phyloP scores from a whole-genome alignment of 1,284 basidiomycete species.

The Megacollybia platyphylla region DNA sequence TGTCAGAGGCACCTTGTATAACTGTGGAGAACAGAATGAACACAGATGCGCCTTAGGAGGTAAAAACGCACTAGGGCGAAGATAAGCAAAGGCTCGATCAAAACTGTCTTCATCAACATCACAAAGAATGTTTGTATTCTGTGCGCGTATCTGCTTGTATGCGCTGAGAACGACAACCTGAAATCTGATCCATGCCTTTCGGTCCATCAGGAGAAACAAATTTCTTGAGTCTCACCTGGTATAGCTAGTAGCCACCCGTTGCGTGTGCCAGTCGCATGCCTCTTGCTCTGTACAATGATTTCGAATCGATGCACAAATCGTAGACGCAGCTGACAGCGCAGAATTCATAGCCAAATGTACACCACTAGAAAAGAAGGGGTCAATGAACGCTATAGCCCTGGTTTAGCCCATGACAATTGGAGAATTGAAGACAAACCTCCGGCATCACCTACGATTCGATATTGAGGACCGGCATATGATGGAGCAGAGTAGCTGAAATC shows the following conservation, averaged over 20 bases:
- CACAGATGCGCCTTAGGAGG: not conserved
- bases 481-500: conserved; percentile 65
- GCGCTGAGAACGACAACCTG: conserved; percentile 63
- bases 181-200: conserved; percentile 27
- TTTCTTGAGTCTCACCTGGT: conserved; percentile 24
- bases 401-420: conserved; percentile 4
- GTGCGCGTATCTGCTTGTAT: conserved; percentile 59
- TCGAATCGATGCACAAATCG: conserved; percentile 46
- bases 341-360: conserved; percentile 58
- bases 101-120: conserved; percentile 58
- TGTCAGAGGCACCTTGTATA: conserved; percentile 64
- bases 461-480: conserved; percentile 44
- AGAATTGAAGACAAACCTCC: conserved; percentile 32
- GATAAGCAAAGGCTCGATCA: conserved; percentile 49
- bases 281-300: conserved; percentile 39
- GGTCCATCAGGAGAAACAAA: not conserved
- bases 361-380: conserved; percentile 64
- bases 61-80: conserved; percentile 37
- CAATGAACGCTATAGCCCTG: conserved; percentile 44
- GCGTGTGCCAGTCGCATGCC: conserved; percentile 46
- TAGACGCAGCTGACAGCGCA: conserved; percentile 49
- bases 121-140: conserved; percentile 39
- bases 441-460: conserved; percentile 60
- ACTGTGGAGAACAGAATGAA: conserved; percentile 23
- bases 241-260: conserved; percentile 48